Base-by-base conservation (phyloP, 2,329 filamentous ascomycete species). In the Pyricularia grisea region DNA sequence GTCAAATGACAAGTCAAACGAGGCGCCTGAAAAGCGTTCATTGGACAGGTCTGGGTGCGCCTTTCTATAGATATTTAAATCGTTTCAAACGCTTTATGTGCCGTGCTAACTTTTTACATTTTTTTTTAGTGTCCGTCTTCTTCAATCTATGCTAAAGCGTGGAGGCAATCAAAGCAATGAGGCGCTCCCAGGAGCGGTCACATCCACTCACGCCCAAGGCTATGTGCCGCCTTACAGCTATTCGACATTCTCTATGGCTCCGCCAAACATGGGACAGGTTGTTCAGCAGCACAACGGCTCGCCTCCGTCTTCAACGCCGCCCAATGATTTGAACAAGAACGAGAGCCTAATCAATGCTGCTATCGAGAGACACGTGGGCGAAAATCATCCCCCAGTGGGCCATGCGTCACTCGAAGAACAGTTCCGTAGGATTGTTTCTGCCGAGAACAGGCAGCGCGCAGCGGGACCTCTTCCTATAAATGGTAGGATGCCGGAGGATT, bases 201-300 rank as follows among this genome's bases (percentile, higher is more conserved):
- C 83, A 1, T 82, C 84, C 1, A 82, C 81, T 61, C 86, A 83
- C 10, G 85, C 81, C 6, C 83, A 81, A 27, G 85, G 84, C 12
- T 80, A 84, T 60, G 77, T 87, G 10, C 67, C 67, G 23, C 25
- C 67, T n/a, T 68, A 64, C 60, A 36, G 25, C 25, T 68, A 42
- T 55, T 68, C 67, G 60, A 65, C 31, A 23, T 68, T 68, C 30
- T 68, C 67, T 23, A 55, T 65, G 27, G 67, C 67, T 61, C 84
- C 84, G 23, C 82, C 84, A 61, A 85, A 83, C 68, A 75, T 78
- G n/a, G 83, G 84, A 28, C 78, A 60, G 30, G 85, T 72, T 83
- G 83, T 36, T 80, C 82, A 17, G 82, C 83, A 68, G 69, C 72
- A 33, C 64, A 71, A 33, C 69, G 70, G 11, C n/a, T 72, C 36